A percentile compares a stretch with the other conserved stretches of the same genome.
phyloP scores from a whole-genome alignment of 2,329 filamentous ascomycete genomes.

The Rosellinia necatrix region DNA sequence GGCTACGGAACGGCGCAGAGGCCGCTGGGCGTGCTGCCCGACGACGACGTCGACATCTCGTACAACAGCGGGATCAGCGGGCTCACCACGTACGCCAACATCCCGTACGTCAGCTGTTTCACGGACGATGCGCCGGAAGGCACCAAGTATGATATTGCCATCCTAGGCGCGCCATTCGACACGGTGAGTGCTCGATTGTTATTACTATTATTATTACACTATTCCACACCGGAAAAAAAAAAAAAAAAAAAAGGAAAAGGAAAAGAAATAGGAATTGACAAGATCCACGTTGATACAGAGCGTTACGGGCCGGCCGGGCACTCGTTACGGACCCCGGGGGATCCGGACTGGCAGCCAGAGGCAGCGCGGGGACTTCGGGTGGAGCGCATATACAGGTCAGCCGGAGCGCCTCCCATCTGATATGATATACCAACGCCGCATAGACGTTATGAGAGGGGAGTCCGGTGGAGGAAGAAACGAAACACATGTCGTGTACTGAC shows the following conservation, averaged over 20 bases:
- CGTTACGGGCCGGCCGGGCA: constrained; percentile 43
- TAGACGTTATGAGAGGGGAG: too few species aligned
- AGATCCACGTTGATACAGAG: too few species aligned
- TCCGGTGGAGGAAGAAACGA: too few species aligned
- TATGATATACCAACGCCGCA: too few species aligned
- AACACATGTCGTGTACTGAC: too few species aligned
- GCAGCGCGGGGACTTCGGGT: constrained; percentile 36
- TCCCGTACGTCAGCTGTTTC: constrained; percentile 65
- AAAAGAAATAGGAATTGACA: too few species aligned
- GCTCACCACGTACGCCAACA: constrained; percentile 66
- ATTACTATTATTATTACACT: too few species aligned
- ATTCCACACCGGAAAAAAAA: too few species aligned
- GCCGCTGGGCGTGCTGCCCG: constrained; percentile 19
- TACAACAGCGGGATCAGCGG: constrained; percentile 54
- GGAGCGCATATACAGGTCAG: constrained; percentile 54
- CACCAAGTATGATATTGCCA: constrained; percentile 60
- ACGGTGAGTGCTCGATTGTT: constrained; percentile 47
- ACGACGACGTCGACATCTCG: constrained; percentile 47
- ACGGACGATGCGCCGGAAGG: constrained; percentile 48
- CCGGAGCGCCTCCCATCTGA: too few species aligned
- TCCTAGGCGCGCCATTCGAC: constrained; percentile 57
- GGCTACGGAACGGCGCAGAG: constrained; percentile 23
- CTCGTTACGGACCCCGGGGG: constrained; percentile 43
- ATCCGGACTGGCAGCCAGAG: constrained; percentile 42
- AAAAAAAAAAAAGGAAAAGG: constrained; percentile 1